phyloP scores from a whole-genome alignment of 768 basidiomycete genomes.

The Russula ochroleuca region DNA sequence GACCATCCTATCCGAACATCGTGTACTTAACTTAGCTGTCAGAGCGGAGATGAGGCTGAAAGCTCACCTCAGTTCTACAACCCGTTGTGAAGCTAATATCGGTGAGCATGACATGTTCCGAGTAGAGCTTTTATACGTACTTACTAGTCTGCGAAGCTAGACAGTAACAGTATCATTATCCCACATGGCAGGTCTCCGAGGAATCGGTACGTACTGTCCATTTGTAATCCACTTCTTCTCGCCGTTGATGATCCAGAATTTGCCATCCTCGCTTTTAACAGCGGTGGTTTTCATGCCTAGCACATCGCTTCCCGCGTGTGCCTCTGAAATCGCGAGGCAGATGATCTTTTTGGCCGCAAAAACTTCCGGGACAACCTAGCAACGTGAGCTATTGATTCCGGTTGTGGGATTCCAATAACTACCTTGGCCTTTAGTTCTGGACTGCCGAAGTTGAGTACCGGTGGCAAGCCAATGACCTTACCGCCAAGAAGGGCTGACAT shows the following conservation, averaged over 20 bases:
- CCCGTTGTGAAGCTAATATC: constrained; percentile 58
- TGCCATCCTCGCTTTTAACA: constrained; percentile 75
- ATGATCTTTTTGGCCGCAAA: constrained; percentile 79
- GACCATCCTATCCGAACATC: constrained; percentile 40
- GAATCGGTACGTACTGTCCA: constrained; percentile 44
- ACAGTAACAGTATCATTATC: constrained; percentile 14
- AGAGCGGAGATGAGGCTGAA: constrained; percentile 28
- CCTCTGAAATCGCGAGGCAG: constrained; percentile 83
- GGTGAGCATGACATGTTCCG: neutral
- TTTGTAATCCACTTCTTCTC: constrained; percentile 88
- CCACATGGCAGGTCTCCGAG: neutral
- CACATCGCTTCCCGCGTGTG: constrained; percentile 84
- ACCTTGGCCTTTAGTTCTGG: constrained; percentile 52
- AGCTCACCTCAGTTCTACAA: constrained; percentile 53
- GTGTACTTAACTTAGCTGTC: constrained; percentile 34
- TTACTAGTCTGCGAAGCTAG: constrained; percentile 40
- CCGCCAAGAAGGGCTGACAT: constrained; percentile 54
- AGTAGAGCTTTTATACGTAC: constrained; percentile 6
- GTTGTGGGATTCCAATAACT: neutral
- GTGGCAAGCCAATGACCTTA: constrained; percentile 79
- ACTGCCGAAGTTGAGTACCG: constrained; percentile 77
- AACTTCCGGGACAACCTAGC: constrained; percentile 54
- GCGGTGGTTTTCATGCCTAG: constrained; percentile 77
- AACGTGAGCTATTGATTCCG: neutral
- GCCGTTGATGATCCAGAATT: constrained; percentile 80